phyloP scores from a whole-genome alignment of 1,284 basidiomycete species.

The Apiotrichum brassicae region DNA sequence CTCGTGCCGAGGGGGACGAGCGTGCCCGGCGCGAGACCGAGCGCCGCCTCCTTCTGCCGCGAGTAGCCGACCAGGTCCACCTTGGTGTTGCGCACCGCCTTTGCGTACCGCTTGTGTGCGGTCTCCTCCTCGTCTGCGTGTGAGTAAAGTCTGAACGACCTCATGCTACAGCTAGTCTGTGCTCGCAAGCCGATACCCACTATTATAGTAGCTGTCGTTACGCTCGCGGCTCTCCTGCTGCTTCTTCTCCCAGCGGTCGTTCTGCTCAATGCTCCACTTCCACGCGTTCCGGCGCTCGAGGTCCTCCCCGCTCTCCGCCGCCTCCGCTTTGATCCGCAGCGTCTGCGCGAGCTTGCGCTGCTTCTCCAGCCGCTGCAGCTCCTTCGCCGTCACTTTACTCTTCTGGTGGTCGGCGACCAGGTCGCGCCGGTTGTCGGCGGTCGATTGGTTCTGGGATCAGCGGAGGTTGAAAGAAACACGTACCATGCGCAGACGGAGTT shows the following conservation, averaged over 20 bases:
- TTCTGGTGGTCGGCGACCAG: conserved; percentile 74
- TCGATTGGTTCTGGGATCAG: conserved; percentile 59
- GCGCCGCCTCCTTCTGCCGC: conserved; percentile 72
- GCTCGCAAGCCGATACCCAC: conserved; percentile 24
- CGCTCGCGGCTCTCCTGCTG: conserved; percentile 55
- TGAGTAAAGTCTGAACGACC: background rate
- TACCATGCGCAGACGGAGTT: conserved; percentile 71
- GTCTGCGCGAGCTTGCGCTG: conserved; percentile 82
- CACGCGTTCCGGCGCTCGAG: conserved; percentile 73
- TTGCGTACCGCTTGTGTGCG: conserved; percentile 82
- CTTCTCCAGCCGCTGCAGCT: conserved; percentile 71
- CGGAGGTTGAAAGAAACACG: conserved; percentile 20
- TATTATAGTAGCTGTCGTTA: conserved; percentile 52
- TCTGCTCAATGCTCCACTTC: conserved; percentile 91
- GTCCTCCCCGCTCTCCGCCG: conserved; percentile 72
- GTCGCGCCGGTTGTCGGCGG: conserved; percentile 72
- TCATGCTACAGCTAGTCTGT: too few relatives aligned
- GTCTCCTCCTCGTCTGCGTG: conserved; percentile 76
- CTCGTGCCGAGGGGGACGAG: conserved; percentile 47
- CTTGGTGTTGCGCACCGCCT: conserved; percentile 77
- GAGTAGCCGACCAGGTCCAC: conserved; percentile 80
- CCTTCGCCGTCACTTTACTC: conserved; percentile 65
- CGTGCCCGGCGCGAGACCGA: conserved; percentile 64
- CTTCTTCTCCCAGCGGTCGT: conserved; percentile 89
- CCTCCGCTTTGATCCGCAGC: conserved; percentile 78